Evolutionary conservation across 1,139 yeast species (phyloP), one percentile per base, ranked within the genome.

Genomic region (Lodderomyces beijingensis): DNA sequence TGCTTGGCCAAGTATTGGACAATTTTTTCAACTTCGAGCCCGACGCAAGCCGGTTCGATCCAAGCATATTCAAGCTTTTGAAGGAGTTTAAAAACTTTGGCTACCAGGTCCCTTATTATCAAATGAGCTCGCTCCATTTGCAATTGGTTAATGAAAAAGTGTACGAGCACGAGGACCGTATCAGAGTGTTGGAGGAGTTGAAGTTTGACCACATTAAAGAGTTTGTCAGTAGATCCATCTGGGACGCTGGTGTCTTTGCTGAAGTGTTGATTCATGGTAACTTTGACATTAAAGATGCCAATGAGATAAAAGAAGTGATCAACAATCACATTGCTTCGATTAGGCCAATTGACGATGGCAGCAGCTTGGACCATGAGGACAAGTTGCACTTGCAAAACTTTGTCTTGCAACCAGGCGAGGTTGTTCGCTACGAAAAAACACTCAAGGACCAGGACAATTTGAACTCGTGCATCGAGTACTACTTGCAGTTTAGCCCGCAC

Each of bases 221-320:
- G 43, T 44, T 83, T 70, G 51, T 67, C 53, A 26, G 69, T 3
- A 43, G 43, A 2, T 26, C 68, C 31, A 46, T 75, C 35, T 60
- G 75, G 53, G 64, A 62, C 27, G 60, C 62, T 28, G 74, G 77
- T 5, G 57, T 77, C 23, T 80, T 75, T 48, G 62, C 77, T 18
- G 96, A 89, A 55, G 65, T 78, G 9, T 68, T 88, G 33, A 76
- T 82, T n/a, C 77, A 77, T 44, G 98, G 98, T 19, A 91, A 91
- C 54, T 70, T 83, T 41, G 62, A 68, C 35, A 62, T 71, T 37
- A 65, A 62, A 5, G 76, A 77, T 21, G 87, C 91, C 0, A 45
- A 41, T 2, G 46, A 47, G 3, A 51, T 66, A 10, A 45, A 45
- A 34, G 37, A 43, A 3, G 32, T 52, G 11, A 46, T 63, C 11